Percentiles rank a stretch among this genome's conserved stretches.
Conservation (phyloP, 495 filamentous ascomycete genomes). For the Massariosphaeria phaeospora region DNA sequence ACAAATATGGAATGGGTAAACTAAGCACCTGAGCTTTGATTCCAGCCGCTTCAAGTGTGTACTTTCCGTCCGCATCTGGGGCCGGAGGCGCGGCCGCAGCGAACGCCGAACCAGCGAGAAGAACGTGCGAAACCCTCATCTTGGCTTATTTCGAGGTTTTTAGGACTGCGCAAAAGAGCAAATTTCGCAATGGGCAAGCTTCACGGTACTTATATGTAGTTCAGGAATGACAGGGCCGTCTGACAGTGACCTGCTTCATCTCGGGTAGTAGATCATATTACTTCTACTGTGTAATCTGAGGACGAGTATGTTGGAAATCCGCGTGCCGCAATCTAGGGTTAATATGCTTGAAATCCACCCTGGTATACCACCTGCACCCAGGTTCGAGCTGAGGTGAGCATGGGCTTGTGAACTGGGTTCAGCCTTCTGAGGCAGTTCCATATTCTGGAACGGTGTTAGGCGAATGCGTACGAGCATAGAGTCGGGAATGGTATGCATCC, state of each 20-base stretch:
- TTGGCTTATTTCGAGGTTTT: neutral
- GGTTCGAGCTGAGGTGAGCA: constrained; percentile 20
- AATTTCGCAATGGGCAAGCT: constrained; percentile 4
- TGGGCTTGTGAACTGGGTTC: neutral
- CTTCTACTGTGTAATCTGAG: constrained; percentile 25
- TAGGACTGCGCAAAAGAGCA: neutral
- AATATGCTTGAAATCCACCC: constrained; percentile 27
- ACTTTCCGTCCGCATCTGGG: constrained; percentile 42
- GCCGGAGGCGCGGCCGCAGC: constrained; percentile 2
- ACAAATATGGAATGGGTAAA: neutral
- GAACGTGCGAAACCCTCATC: constrained; percentile 11
- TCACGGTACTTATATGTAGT: constrained; percentile 18
- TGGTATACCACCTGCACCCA: constrained; percentile 13
- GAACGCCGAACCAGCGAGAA: constrained; percentile 15
- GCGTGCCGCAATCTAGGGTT: constrained; percentile 16
- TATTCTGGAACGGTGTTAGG: constrained; percentile 2
- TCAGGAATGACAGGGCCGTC: constrained; percentile 1
- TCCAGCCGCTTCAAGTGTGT: constrained; percentile 49
- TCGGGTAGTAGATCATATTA: constrained; percentile 15
- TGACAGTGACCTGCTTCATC: constrained; percentile 7
- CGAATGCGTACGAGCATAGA: no score
- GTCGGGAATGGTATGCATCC: no score
- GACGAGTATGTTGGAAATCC: neutral
- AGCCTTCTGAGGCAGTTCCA: neutral
- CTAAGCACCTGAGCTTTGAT: constrained; percentile 50